Evolutionary conservation across 2,329 filamentous ascomycete genomes (phyloP).

Genomic region (Boeremia exigua): DNA sequence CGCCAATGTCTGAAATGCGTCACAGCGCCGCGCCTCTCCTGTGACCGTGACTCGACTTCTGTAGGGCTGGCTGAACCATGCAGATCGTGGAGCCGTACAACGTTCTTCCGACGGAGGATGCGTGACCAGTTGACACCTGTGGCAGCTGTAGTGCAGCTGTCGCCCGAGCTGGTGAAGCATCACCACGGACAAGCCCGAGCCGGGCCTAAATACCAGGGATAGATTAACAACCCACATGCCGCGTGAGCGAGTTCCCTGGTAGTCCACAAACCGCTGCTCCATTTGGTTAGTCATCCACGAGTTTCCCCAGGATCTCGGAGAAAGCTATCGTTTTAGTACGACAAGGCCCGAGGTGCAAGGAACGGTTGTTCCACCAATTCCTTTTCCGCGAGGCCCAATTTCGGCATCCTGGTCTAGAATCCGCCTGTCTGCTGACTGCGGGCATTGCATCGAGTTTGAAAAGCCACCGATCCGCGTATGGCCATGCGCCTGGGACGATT

Average conservation of each 20-base stretch:
- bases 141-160: constrained; percentile 14
- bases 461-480: constrained; percentile 27
- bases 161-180: constrained; percentile 4
- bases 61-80: constrained; percentile 6
- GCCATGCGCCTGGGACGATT: constrained; percentile 16
- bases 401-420: constrained; percentile 28
- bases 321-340: constrained; percentile 22
- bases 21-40: background rate
- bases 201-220: constrained; percentile 7
- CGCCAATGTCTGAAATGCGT: constrained; percentile 4
- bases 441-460: constrained; percentile 21
- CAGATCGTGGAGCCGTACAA: background rate
- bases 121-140: constrained; percentile 10
- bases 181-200: constrained; percentile 5
- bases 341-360: constrained; percentile 19
- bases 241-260: constrained; percentile 17
- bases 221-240: constrained; percentile 10
- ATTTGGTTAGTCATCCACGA: constrained; percentile 26
- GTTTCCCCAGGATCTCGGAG: constrained; percentile 31
- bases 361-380: constrained; percentile 38
- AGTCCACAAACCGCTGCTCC: constrained; percentile 12
- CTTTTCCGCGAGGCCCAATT: constrained; percentile 25
- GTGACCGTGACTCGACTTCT: background rate
- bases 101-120: constrained; percentile 2
- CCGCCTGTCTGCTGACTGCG: constrained; percentile 19